Evolutionary conservation across 345 rosid genomes (phyloP).

Genomic region (Gossypium sturtianum): DNA sequence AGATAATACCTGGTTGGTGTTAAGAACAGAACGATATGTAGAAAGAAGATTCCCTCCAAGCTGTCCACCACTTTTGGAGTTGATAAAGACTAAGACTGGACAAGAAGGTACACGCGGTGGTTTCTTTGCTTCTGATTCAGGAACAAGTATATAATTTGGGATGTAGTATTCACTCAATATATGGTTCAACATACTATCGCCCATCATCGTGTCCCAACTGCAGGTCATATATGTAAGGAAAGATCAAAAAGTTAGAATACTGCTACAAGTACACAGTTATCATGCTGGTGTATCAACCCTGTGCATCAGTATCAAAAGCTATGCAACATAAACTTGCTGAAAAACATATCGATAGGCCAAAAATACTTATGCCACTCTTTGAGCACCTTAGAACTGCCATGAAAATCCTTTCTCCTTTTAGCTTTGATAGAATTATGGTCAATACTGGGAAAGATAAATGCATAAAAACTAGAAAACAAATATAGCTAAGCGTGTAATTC

Average conservation of each 20-base stretch:
- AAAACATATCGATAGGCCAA: neutral
- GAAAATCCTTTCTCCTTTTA: neutral
- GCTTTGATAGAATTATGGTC: neutral
- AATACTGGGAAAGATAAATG: neutral
- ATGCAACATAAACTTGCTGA: neutral
- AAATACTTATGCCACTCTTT: neutral
- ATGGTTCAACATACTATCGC: neutral
- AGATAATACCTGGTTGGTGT: conserved; percentile 41
- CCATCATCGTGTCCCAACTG: conserved; percentile 17
- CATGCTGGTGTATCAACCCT: neutral
- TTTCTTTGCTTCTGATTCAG: conserved; percentile 19
- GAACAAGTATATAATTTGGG: conserved; percentile 41
- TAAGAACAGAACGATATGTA: conserved; percentile 49
- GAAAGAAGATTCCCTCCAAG: conserved; percentile 56
- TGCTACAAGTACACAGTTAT: neutral
- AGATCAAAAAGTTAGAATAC: neutral
- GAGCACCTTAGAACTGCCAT: neutral
- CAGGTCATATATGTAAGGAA: neutral
- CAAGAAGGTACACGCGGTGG: conserved; percentile 28
- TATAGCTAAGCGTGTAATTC: neutral
- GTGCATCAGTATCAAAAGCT: neutral
- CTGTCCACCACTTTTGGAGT: conserved; percentile 74
- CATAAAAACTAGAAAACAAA: neutral
- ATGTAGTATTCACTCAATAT: conserved; percentile 28
- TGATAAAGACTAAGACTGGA: conserved; percentile 63